A percentile compares a stretch with the other conserved stretches of the same genome.
phyloP scores from a whole-genome alignment of 2,329 filamentous ascomycete genomes.

The Nannizziopsis arthrosporioides region DNA sequence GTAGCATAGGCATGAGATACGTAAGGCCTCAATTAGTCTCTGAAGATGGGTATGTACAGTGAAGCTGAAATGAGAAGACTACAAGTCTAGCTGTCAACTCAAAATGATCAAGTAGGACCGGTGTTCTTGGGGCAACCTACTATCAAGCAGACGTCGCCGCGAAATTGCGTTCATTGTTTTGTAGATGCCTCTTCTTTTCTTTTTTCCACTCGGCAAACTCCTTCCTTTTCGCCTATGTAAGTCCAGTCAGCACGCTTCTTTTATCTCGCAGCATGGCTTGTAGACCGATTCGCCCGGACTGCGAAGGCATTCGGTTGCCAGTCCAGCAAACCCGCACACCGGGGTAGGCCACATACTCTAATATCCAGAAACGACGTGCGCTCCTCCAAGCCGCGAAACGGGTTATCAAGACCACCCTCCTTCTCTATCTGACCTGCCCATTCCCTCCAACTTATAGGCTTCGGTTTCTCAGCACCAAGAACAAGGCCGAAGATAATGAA shows the following conservation, averaged over 20 bases:
- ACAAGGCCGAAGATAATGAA: constrained; percentile 78
- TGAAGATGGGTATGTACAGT: too few relatives aligned
- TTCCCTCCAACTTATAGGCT: constrained; percentile 77
- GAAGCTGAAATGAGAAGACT: too few relatives aligned
- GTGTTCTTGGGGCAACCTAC: background rate
- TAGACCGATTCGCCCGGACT: background rate
- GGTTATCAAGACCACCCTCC: constrained; percentile 59
- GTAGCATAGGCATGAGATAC: too few relatives aligned
- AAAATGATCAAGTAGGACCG: background rate
- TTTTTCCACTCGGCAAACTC: constrained; percentile 68
- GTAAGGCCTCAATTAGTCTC: too few relatives aligned
- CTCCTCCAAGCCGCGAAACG: constrained; percentile 67
- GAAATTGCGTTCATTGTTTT: constrained; percentile 1
- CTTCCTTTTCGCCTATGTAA: constrained; percentile 48
- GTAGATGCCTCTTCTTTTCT: constrained; percentile 24
- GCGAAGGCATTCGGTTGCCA: background rate
- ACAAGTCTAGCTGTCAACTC: too few relatives aligned
- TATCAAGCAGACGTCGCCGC: background rate
- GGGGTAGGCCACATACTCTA: constrained; percentile 42
- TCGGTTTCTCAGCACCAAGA: constrained; percentile 60
- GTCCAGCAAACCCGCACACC: background rate
- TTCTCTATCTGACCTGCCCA: constrained; percentile 62
- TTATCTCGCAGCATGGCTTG: background rate
- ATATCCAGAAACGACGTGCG: constrained; percentile 81
- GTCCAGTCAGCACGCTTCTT: constrained; percentile 11